These are phyloP conservation scores for Pleurozium schreberi DNA, from an alignment of 225 moss, liverwort and hornwort species.

Conservation along the genomic window DNA sequence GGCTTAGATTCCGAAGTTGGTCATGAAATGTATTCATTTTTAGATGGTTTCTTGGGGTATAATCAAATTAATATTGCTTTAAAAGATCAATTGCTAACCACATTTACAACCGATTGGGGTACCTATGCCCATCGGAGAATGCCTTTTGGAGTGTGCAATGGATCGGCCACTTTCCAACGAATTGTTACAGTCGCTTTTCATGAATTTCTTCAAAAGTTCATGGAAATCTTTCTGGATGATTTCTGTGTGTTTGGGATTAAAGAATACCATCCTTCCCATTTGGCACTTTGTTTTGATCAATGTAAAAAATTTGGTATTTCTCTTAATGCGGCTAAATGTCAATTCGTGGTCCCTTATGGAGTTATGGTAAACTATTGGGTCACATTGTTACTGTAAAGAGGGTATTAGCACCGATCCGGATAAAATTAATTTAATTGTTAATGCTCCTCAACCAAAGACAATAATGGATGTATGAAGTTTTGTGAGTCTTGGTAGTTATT, in stretches of 20 bases:
- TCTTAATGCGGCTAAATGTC: too few relatives aligned
- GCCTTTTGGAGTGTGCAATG: not conserved
- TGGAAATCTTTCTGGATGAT: not conserved
- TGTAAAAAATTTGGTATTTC: too few relatives aligned
- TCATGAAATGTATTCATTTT: not conserved
- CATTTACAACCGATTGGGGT: not conserved
- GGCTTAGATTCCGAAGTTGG: not conserved
- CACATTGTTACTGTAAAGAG: too few relatives aligned
- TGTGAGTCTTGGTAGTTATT: too few relatives aligned
- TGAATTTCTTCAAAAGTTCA: not conserved
- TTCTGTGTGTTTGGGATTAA: too few relatives aligned
- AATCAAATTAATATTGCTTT: not conserved
- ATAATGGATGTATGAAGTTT: too few relatives aligned
- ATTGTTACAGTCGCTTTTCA: not conserved
- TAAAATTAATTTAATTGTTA: not conserved
- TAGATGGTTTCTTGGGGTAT: not conserved
- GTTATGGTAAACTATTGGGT: too few relatives aligned
- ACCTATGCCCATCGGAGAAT: not conserved
- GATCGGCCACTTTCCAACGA: rapidly evolving
- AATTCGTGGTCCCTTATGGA: too few relatives aligned
- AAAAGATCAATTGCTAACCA: not conserved
- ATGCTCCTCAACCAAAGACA: not conserved
- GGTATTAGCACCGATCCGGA: too few relatives aligned
- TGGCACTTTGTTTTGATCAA: too few relatives aligned
- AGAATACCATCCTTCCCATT: too few relatives aligned